Conservation (phyloP, 148 eudicot species). For the Polygonum aviculare region DNA sequence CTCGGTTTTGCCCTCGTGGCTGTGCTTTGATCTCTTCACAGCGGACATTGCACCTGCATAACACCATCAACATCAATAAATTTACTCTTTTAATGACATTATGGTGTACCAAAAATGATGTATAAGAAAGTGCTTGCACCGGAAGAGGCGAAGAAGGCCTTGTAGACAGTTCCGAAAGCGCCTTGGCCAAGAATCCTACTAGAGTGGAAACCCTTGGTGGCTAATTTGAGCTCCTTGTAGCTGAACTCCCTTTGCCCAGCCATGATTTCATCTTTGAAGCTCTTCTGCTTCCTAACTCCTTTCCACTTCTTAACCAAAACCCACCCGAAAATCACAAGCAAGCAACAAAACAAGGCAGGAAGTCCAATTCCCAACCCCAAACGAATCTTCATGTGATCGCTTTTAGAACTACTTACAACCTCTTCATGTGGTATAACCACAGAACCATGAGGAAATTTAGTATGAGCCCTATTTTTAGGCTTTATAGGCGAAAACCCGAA, state of each 20-base stretch:
- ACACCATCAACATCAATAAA: background rate
- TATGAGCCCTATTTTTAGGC: slow-evolving; percentile 29
- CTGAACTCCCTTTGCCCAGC: slow-evolving; percentile 59
- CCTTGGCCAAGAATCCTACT: slow-evolving; percentile 62
- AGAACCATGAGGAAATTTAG: slow-evolving; percentile 47
- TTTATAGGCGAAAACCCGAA: slow-evolving; percentile 37
- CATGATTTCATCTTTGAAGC: slow-evolving; percentile 40
- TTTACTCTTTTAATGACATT: too few species aligned
- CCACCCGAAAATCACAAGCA: slow-evolving; percentile 40
- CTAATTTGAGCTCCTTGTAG: slow-evolving; percentile 53
- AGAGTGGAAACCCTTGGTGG: slow-evolving; percentile 63
- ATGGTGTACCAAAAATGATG: background rate
- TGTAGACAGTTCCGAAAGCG: slow-evolving; percentile 80
- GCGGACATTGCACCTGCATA: slow-evolving; percentile 42
- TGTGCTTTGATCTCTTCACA: slow-evolving; percentile 74
- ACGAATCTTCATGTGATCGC: slow-evolving; percentile 33
- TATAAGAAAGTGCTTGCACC: background rate
- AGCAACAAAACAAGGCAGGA: slow-evolving; percentile 40
- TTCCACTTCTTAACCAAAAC: slow-evolving; percentile 43
- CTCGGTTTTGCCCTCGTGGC: slow-evolving; percentile 56
- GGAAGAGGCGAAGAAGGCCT: slow-evolving; percentile 40
- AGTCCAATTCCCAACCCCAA: slow-evolving; percentile 52
- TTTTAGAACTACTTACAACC: slow-evolving; percentile 2
- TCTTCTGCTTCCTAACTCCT: slow-evolving; percentile 31
- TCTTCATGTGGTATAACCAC: slow-evolving; percentile 32